Base-by-base conservation (phyloP, 345 rosid genomes). In the Citrus reticulata region DNA sequence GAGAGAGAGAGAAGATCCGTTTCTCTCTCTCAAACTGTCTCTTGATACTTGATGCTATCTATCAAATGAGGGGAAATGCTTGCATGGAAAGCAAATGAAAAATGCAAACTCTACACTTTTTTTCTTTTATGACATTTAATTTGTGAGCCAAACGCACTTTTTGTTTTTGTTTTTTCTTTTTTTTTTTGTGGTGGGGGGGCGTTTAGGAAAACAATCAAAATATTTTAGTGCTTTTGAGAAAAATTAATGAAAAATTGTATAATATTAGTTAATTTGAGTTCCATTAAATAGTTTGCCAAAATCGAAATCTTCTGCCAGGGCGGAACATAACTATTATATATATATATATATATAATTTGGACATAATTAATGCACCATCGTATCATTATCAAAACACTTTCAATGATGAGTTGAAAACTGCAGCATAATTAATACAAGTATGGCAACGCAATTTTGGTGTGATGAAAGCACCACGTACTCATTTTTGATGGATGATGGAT, bases 81-180 rank as follows among this genome's bases (percentile, higher is more conserved):
- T 74, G 77, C 77, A 40, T 74, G 69, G 39, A 62, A 74, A 61
- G 77, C 77, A 42, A 74, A 54, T 54, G 58, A 17, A 54, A 46
- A 54, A 54, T 54, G 58, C 7, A 17, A 54, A 19, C 58, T 54
- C 58, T 5, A 17, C 22, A 54, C 57, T 29, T 19, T 37, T 20
- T 22, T 22, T 67, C n/a, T 22, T 37, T 67, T 67, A 67, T 37
- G 46, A 9, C 29, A 67, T 29, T 29, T 40, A 70, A 59, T 59
- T 59, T n/a, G 29, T 59, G 7, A 22, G 11, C 62, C 29, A 7
- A 59, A 24, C 19, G 5, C 22, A 17, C 58, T 0, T 59, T 22
- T 59, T 59, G 0, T 2, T 42, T 42, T 42, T 10, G 0, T 34
- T 0, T 32, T 5, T 34, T 34, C 0, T 34, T 34, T 34, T 34